Base-by-base conservation (phyloP, 2,329 filamentous ascomycete species). In the Cercospora janseana region DNA sequence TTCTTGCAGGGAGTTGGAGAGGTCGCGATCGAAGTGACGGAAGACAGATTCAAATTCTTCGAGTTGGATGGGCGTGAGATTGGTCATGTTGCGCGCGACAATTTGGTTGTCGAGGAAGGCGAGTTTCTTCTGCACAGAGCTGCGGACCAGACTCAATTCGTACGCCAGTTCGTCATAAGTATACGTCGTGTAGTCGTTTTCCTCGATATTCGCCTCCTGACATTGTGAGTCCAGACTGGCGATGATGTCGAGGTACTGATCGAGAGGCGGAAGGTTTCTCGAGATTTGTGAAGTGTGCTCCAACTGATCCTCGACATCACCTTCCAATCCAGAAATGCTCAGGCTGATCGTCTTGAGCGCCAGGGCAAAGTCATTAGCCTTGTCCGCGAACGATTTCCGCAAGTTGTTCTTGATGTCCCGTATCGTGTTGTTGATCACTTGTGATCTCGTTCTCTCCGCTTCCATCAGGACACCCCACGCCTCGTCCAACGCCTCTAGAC, bases 171-270 rank as follows among this genome's bases (percentile, higher is more conserved):
- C 93, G 66, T 98, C 93, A 69, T 97, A 93, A 7, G 92, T 95
- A 72, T 97, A 97, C 6, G 92, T 97, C n/a, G 93, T 98, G 70
- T 93, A 97, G 74, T 98, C 93, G 70, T 98, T 98, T 66, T 98
- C 93, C 70, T 98, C 93, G 57, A 98, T 96, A 68, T 98, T 97
- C 55, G 93, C 93, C 74, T 97, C 92, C 53, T 85, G 81, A 68
- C 93, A 98, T 71, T 95, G 89, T 57, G 83, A 82, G 65, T 96
- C 91, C 40, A 97, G 80, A 8, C 82, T 82, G 10, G 83, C 87
- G 65, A 98, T 96, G 57, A 89, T 87, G 56, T 88, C 84, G 31
- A 98, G 79, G 67, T 94, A 98, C 53, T 87, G 82, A 62, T 96
- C 90, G n/a, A 98, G 78, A 3, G 92, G 92, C 6, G 88, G 80